Base-by-base conservation (phyloP, 495 filamentous ascomycete species). In the Neurospora sp. region DNA sequence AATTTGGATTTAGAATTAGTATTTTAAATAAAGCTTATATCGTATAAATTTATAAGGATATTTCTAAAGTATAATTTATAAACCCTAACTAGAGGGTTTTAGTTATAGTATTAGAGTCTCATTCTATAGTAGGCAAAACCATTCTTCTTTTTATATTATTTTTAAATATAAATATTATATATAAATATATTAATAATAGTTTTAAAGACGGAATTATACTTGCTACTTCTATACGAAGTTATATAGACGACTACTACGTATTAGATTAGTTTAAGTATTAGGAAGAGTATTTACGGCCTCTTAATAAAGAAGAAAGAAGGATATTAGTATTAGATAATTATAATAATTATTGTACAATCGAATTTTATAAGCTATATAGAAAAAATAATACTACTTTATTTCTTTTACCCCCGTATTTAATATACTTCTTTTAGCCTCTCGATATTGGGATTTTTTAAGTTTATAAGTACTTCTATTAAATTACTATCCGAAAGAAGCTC, bases 401-500 rank as follows among this genome's bases (percentile, higher is more conserved):
- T 8, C 16, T 44, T 3, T 3, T 44, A 2, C 16, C 7, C 3
- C 7, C 7, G 3, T 44, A 44, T 44, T 44, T n/a, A 3, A 18
- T 3, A 3, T n/a, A 44, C 0, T n/a, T 44, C 7, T 0, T 44
- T 7, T 3, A 44, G n/a, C 6, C 0, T 8, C 3, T 44, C 0
- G 1, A 44, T 0, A 0, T n/a, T n/a, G 2, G 2, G 0, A 18
- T 44, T 8, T 44, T 44, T n/a, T 0, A 44, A 8, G 8, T 44
- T 0, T 44, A n/a, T 44, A n/a, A 44, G 0, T 3, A 44, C 7
- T 44, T n/a, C 8, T 44, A 44, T 8, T n/a, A n/a, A 8, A 2
- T n/a, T 8, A 7, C n/a, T 44, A 44, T n/a, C 0, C 1, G 0
- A 0, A n/a, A n/a, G n/a, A 44, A 3, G 16, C 0, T n/a, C 0